Evolutionary conservation across 2,329 filamentous ascomycete species (phyloP).

Genomic region (Sporothrix brasiliensis): DNA sequence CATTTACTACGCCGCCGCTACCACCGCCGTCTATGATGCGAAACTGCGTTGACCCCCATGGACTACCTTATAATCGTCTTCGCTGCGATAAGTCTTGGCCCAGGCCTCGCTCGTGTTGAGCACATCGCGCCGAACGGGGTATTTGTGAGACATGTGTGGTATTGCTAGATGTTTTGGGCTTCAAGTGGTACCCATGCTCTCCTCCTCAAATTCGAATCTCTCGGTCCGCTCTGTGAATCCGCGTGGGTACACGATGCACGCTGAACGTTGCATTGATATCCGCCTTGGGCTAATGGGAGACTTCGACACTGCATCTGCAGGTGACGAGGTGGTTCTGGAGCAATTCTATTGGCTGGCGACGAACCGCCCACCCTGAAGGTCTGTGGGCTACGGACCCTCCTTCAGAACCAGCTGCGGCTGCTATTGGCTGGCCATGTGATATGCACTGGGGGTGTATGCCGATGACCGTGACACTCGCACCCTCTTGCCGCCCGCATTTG

Average conservation of each 20-base stretch:
- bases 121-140: too few species aligned
- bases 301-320: slow-evolving; percentile 15
- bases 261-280: not conserved
- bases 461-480: slow-evolving; percentile 29
- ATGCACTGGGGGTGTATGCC: slow-evolving; percentile 28
- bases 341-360: slow-evolving; percentile 28
- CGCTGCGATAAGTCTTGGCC: too few species aligned
- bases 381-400: slow-evolving; percentile 31
- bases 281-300: not conserved
- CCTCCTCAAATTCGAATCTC: not conserved
- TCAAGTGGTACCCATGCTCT: not conserved
- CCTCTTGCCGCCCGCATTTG: slow-evolving; percentile 27
- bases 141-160: too few species aligned
- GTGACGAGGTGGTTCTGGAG: slow-evolving; percentile 10
- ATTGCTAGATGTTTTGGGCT: too few species aligned
- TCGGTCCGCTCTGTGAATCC: not conserved
- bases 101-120: too few species aligned
- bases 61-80: too few species aligned
- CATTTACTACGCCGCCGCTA: too few species aligned
- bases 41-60: too few species aligned
- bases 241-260: not conserved
- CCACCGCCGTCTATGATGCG: too few species aligned
- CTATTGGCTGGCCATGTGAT: slow-evolving; percentile 33
- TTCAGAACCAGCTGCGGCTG: not conserved
- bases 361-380: slow-evolving; percentile 20